Conservation (phyloP, 2,329 filamentous ascomycete species). For the Thermochaetoides dissita region DNA sequence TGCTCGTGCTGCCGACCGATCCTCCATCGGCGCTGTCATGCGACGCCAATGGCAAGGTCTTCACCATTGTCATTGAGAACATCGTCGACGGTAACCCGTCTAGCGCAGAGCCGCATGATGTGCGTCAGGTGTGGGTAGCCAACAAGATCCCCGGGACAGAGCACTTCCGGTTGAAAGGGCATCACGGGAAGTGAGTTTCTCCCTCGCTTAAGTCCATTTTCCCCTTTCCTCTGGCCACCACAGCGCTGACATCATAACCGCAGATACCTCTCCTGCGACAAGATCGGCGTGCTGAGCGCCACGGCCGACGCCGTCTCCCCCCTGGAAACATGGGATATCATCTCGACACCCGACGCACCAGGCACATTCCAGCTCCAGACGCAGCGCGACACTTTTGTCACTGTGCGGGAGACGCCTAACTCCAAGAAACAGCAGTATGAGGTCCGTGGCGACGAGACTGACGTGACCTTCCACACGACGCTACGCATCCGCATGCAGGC, state of each 20-base stretch:
- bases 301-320: slow-evolving; percentile 68
- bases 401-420: slow-evolving; percentile 39
- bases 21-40: slow-evolving; percentile 64
- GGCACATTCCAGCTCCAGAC: slow-evolving; percentile 66
- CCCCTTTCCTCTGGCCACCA: not conserved
- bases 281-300: slow-evolving; percentile 63
- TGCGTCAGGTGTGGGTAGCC: slow-evolving; percentile 89
- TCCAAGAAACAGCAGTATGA: slow-evolving; percentile 36
- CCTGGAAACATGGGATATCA: slow-evolving; percentile 66
- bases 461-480: slow-evolving; percentile 54
- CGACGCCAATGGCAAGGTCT: slow-evolving; percentile 77
- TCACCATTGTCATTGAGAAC: slow-evolving; percentile 70
- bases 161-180: slow-evolving; percentile 71
- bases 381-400: slow-evolving; percentile 55
- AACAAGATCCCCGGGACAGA: slow-evolving; percentile 73
- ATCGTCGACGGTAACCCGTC: slow-evolving; percentile 67
- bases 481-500: slow-evolving; percentile 87
- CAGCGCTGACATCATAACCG: not conserved
- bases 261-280: slow-evolving; percentile 77
- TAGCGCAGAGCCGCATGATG: slow-evolving; percentile 91
- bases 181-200: slow-evolving; percentile 59
- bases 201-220: not conserved
- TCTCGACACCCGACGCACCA: slow-evolving; percentile 49
- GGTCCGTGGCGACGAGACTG: slow-evolving; percentile 61
- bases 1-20: slow-evolving; percentile 68